These are phyloP conservation scores for Ceriops decandra DNA, from an alignment of 345 rosid genomes.

Conservation along the genomic window DNA sequence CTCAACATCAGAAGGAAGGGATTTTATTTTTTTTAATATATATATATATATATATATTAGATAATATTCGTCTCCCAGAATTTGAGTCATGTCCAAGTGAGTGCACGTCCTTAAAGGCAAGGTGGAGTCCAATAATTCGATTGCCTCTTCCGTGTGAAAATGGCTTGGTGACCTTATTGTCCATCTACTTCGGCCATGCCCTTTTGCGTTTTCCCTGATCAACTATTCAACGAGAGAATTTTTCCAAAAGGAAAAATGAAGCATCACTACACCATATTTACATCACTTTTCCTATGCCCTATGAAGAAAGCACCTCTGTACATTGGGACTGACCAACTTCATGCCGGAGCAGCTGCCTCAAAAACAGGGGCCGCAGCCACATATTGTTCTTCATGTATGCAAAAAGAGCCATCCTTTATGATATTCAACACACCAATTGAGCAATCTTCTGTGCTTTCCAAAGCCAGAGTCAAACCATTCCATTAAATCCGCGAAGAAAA, in stretches of 20 bases:
- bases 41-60: too few species aligned
- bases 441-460: conserved; percentile 2
- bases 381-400: background rate
- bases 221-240: too few species aligned
- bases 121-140: too few species aligned
- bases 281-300: conserved; percentile 13
- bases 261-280: conserved; percentile 19
- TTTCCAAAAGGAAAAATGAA: background rate
- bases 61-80: too few species aligned
- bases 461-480: conserved; percentile 3
- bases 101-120: too few species aligned
- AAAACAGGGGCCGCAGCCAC: too few species aligned
- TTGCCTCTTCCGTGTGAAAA: too few species aligned
- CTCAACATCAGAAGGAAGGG: too few species aligned
- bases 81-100: too few species aligned
- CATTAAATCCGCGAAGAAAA: conserved; percentile 5
- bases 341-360: background rate
- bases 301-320: conserved; percentile 16
- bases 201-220: background rate
- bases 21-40: too few species aligned
- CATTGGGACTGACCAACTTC: conserved; percentile 12
- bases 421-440: background rate
- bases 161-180: too few species aligned
- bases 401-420: background rate
- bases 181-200: too few species aligned